Percentiles rank a stretch among this genome's conserved stretches.
Evolutionary conservation across 169 alveolate genomes (phyloP).

Genomic region (Cryptosporidium bovis): DNA sequence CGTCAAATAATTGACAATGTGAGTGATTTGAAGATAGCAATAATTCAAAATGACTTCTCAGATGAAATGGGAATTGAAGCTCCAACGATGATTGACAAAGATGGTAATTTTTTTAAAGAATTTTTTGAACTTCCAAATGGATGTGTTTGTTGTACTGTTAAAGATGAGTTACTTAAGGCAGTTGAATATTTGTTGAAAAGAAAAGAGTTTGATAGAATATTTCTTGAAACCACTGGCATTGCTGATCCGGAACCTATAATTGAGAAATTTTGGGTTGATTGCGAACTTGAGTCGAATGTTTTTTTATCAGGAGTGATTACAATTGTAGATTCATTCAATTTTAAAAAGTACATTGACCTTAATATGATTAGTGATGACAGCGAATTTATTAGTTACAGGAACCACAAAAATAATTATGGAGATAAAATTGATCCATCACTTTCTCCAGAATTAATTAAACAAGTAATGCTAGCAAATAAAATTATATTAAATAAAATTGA

Average conservation of each 20-base stretch:
- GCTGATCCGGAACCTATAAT: slow-evolving; percentile 86
- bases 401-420: neutral
- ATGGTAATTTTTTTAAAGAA: slow-evolving; percentile 85
- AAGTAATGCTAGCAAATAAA: slow-evolving; percentile 84
- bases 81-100: slow-evolving; percentile 85
- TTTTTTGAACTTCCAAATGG: slow-evolving; percentile 91
- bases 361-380: neutral
- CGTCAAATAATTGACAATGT: slow-evolving; percentile 53
- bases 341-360: slow-evolving; percentile 40
- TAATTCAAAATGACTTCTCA: slow-evolving; percentile 87
- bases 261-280: slow-evolving; percentile 87
- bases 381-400: neutral
- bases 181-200: slow-evolving; percentile 80
- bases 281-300: slow-evolving; percentile 77
- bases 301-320: slow-evolving; percentile 81
- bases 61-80: slow-evolving; percentile 90
- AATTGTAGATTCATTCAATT: slow-evolving; percentile 78
- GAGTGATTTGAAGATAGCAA: slow-evolving; percentile 79
- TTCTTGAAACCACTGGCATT: slow-evolving; percentile 87
- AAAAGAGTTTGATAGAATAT: slow-evolving; percentile 79
- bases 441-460: slow-evolving; percentile 76
- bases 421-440: neutral
- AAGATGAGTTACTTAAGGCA: slow-evolving; percentile 84
- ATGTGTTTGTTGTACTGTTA: slow-evolving; percentile 89
- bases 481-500: slow-evolving; percentile 84